Base-by-base conservation (phyloP, 2,329 filamentous ascomycete species). In the Xylaria sp. region DNA sequence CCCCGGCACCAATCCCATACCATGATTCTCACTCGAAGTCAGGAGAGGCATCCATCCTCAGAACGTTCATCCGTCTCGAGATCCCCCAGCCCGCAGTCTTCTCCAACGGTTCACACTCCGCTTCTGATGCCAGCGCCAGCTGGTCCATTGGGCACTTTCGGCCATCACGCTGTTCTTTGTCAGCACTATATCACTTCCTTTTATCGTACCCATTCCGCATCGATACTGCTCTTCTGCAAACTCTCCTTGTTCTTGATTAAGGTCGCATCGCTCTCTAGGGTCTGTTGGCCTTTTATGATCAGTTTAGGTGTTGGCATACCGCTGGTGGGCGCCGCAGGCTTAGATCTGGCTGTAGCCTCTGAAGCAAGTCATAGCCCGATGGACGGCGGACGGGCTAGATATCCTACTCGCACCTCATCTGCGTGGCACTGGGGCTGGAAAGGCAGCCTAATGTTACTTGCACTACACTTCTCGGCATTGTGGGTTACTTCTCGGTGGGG, bases 251-350 rank as follows among this genome's bases (percentile, higher is more conserved):
- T 97, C 72, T 76, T 90, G 5, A 71, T 85, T 56, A 97, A 97
- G 77, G 79, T 94, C 9, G 79, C 85, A 13, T 87, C 88, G 0
- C 79, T 96, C 10, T 84, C 86, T 2, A 83, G 85, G 53, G 86
- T 90, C 0, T 97, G 94, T 77, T 88, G 88, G 76, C 93, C 93
- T 0, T 89, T 89, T 64, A 88, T 89, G 49, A 84, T 87, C n/a
- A 89, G 86, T 50, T 81, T 87, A 6, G 86, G 86, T 77, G 79
- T 94, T 4, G 83, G 88, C 4, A 89, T 90, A 71, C 88, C 91
- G 2, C 81, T 97, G 1, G 80, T 96, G 4, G 79, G 86, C 3
- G 77, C 95, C 7, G 93, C 92, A 9, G 87, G 86, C 0, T 72
- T 93, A 13, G 92, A 94, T 63, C 76, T 89, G n/a, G 83, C 80